These are phyloP conservation scores for Backusella mclennaniae DNA, from an alignment of 192 early-diverging fungal genomes.

Conservation along the genomic window DNA sequence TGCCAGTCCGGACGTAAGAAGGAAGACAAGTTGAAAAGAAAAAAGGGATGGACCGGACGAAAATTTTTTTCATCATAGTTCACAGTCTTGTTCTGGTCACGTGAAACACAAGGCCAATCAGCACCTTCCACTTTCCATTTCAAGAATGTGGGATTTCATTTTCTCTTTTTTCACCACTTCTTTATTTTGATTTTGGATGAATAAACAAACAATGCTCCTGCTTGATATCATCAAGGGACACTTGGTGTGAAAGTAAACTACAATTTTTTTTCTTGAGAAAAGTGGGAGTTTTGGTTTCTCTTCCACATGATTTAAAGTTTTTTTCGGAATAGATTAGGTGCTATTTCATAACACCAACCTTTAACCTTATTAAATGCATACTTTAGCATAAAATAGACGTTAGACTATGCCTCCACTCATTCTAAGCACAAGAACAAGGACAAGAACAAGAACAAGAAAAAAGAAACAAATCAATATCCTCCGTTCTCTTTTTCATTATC, in stretches of 20 bases:
- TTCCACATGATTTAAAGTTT: background rate
- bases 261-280: background rate
- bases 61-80: background rate
- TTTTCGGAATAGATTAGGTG: background rate
- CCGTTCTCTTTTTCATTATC: too few species aligned
- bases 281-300: background rate
- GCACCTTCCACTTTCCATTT: background rate
- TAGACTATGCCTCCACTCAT: too few species aligned
- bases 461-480: too few species aligned
- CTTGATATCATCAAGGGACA: too few species aligned
- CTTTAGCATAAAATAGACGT: too few species aligned
- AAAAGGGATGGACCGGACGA: conserved; percentile 4
- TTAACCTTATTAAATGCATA: background rate
- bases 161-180: too few species aligned
- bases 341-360: too few species aligned
- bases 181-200: too few species aligned
- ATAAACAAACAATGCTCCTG: too few species aligned
- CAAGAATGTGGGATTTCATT: background rate
- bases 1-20: conserved; percentile 1
- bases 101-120: background rate
- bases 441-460: too few species aligned
- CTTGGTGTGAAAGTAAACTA: too few species aligned
- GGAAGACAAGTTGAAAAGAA: background rate
- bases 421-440: too few species aligned
- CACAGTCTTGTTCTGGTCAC: background rate